phyloP scores from a whole-genome alignment of 2,329 filamentous ascomycete species.

The Plenodomus biglobosus region DNA sequence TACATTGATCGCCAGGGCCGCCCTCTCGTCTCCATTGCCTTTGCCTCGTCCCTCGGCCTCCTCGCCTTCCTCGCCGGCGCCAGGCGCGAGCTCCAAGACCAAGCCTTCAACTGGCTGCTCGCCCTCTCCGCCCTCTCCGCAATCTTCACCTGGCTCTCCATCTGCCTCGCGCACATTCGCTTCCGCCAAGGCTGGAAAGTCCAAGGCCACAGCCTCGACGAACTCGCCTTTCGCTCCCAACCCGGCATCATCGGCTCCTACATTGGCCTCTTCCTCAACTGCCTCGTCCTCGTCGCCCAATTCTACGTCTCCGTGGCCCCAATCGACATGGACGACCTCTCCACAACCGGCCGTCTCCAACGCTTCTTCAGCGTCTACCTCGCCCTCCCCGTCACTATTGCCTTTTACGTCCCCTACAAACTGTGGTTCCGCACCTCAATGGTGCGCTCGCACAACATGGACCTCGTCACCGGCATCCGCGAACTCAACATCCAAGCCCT shows the following conservation, averaged over 20 bases:
- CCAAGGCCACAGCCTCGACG: constrained; percentile 65
- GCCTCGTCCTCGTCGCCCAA: constrained; percentile 75
- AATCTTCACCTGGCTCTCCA: constrained; percentile 75
- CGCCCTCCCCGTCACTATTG: constrained; percentile 66
- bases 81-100: constrained; percentile 41
- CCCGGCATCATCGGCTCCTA: constrained; percentile 79
- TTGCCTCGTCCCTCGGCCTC: constrained; percentile 60
- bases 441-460: constrained; percentile 73
- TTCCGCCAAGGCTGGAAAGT: constrained; percentile 64
- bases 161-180: constrained; percentile 62
- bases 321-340: constrained; percentile 57
- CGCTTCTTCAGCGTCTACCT: constrained; percentile 76
- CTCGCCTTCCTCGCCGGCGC: constrained; percentile 59
- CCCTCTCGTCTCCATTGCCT: constrained; percentile 57
- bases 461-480: constrained; percentile 79
- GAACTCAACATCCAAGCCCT: constrained; percentile 81
- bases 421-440: constrained; percentile 69
- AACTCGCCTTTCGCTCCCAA: constrained; percentile 80
- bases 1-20: constrained; percentile 65
- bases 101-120: constrained; percentile 66
- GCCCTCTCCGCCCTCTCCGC: constrained; percentile 71
- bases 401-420: constrained; percentile 76
- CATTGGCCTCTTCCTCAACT: constrained; percentile 74
- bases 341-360: constrained; percentile 53
- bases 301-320: constrained; percentile 87